Percentiles rank a stretch among this genome's conserved stretches.
phyloP scores from a whole-genome alignment of 1,139 yeast genomes.

The Zygosaccharomyces sapae region DNA sequence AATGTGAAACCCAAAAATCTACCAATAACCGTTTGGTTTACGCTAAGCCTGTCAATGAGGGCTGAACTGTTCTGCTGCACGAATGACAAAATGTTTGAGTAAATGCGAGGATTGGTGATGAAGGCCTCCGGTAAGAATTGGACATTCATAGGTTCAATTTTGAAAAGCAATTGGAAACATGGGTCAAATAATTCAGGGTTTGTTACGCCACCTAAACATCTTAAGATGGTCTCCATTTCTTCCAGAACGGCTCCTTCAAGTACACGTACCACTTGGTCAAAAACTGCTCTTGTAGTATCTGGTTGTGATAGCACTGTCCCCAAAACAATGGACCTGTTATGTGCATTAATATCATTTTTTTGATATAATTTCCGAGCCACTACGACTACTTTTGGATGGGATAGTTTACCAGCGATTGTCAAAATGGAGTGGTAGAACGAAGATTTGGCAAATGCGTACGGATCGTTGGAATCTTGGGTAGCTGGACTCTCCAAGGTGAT shows the following conservation, averaged over 20 bases:
- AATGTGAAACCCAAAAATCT: constrained; percentile 56
- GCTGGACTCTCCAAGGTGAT: constrained; percentile 37
- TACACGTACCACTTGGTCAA: constrained; percentile 47
- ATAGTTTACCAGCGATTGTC: constrained; percentile 48
- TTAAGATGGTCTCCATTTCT: constrained; percentile 61
- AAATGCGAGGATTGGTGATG: constrained; percentile 48
- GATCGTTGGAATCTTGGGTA: constrained; percentile 6
- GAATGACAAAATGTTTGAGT: constrained; percentile 52
- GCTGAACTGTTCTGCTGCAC: constrained; percentile 51
- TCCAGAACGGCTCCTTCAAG: constrained; percentile 60
- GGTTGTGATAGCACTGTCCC: constrained; percentile 44
- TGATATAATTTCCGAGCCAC: constrained; percentile 38
- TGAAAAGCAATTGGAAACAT: constrained; percentile 26
- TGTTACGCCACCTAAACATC: constrained; percentile 56
- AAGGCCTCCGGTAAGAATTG: constrained; percentile 55
- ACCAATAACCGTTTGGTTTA: constrained; percentile 60
- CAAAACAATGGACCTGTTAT: constrained; percentile 46
- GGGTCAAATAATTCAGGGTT: constrained; percentile 36
- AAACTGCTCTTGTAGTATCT: constrained; percentile 44
- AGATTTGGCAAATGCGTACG: constrained; percentile 36
- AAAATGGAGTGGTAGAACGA: constrained; percentile 53
- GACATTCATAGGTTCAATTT: constrained; percentile 56
- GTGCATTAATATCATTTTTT: constrained; percentile 1
- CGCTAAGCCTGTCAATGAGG: constrained; percentile 46
- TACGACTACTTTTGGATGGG: constrained; percentile 46